Evolutionary conservation across 345 rosid genomes (phyloP).

Genomic region (Gossypium arboreum): DNA sequence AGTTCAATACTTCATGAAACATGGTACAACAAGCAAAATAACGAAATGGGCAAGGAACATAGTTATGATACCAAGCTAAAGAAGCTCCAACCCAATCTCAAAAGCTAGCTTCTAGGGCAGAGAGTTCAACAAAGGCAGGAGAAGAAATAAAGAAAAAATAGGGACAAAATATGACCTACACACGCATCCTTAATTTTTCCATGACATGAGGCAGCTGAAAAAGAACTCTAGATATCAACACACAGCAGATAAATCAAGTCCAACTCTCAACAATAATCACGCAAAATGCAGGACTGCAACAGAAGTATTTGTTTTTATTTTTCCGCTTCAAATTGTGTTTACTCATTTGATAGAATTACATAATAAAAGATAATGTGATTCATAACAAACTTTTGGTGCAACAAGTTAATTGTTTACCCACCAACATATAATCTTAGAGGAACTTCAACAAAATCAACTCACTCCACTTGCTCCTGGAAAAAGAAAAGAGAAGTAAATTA

Average conservation of each 20-base stretch:
- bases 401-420: background rate
- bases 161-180: background rate
- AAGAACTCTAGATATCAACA: background rate
- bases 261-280: background rate
- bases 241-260: background rate
- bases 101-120: background rate
- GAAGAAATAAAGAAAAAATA: background rate
- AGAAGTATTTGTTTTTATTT: conserved; percentile 11
- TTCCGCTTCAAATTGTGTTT: conserved; percentile 6
- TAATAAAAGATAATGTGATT: background rate
- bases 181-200: background rate
- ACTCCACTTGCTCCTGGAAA: conserved; percentile 10
- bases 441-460: conserved; percentile 1
- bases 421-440: conserved; percentile 8
- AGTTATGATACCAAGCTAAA: background rate
- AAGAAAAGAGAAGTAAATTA: background rate
- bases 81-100: background rate
- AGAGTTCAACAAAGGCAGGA: background rate
- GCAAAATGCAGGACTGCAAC: background rate
- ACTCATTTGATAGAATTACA: conserved; percentile 7
- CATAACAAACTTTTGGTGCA: background rate
- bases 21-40: background rate
- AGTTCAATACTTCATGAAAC: background rate
- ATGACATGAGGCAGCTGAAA: background rate
- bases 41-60: background rate